A percentile compares a stretch with the other conserved stretches of the same genome.
Evolutionary conservation across 2,329 filamentous ascomycete genomes (phyloP).

Genomic region (Phialophora verrucosa): DNA sequence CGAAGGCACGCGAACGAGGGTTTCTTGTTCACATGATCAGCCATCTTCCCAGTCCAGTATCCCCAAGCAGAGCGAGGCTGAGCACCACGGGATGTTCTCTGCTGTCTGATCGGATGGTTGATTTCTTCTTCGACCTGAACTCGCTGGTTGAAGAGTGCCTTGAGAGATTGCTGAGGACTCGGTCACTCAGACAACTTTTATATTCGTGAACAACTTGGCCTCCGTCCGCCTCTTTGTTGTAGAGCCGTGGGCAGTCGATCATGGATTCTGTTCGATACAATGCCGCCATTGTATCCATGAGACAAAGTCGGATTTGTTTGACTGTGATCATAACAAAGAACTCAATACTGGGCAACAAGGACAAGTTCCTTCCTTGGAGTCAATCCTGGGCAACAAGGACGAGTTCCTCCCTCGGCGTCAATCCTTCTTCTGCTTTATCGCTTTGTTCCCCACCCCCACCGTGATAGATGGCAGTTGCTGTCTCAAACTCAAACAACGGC

Average conservation of each 20-base stretch:
- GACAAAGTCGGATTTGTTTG: background rate
- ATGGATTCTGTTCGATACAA: background rate
- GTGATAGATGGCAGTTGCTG: background rate
- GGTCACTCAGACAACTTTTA: background rate
- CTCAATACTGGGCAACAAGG: background rate
- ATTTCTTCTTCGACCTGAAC: background rate
- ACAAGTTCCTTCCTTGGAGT: background rate
- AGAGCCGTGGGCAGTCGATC: background rate
- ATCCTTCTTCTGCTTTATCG: background rate
- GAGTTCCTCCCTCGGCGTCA: background rate
- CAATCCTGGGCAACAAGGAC: background rate
- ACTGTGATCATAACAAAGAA: conserved; percentile 2
- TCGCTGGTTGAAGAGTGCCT: conserved; percentile 3
- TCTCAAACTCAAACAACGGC: background rate
- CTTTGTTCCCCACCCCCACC: background rate
- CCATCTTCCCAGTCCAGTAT: background rate
- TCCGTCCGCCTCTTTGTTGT: background rate
- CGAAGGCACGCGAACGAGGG: conserved; percentile 7
- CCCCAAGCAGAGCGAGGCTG: background rate
- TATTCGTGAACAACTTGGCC: background rate
- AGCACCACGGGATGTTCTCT: background rate
- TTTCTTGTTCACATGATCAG: conserved; percentile 19
- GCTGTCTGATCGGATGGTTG: background rate
- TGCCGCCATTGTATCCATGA: background rate
- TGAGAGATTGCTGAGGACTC: background rate